Evolutionary conservation across 139 green algal species (phyloP).

Genomic region (Chlorella ohadii): DNA sequence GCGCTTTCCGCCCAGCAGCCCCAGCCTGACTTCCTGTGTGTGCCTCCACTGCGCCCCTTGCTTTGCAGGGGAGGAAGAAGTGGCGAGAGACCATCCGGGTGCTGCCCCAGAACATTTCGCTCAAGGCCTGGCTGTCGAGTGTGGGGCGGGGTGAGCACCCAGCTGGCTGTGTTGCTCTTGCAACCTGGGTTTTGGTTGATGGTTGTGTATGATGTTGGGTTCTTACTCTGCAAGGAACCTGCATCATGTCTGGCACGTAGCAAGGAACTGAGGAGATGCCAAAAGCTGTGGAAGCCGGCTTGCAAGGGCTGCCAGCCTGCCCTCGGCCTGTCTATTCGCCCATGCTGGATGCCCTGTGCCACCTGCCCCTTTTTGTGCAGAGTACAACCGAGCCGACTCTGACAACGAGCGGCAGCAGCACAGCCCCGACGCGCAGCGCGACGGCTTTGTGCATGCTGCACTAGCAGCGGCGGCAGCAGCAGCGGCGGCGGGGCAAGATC

Average conservation of each 20-base stretch:
- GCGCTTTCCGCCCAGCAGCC: too few species aligned
- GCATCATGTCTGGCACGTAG: too few species aligned
- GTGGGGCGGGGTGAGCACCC: neutral
- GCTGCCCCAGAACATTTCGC: neutral
- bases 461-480: neutral
- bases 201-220: too few species aligned
- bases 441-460: neutral
- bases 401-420: too few species aligned
- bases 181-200: too few species aligned
- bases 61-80: neutral
- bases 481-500: neutral
- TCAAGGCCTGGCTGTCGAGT: conserved; percentile 8
- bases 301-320: neutral
- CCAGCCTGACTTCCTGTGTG: neutral
- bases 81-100: conserved; percentile 19
- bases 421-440: neutral
- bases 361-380: neutral
- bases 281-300: neutral
- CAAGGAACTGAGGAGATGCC: too few species aligned
- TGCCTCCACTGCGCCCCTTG: neutral
- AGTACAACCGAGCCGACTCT: neutral
- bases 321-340: too few species aligned
- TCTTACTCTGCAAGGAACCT: too few species aligned
- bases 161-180: too few species aligned
- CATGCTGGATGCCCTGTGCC: too few species aligned